A percentile compares a stretch with the other conserved stretches of the same genome.
These are phyloP conservation scores for Bruguiera sexangula DNA, from an alignment of 345 rosid species.

Conservation along the genomic window DNA sequence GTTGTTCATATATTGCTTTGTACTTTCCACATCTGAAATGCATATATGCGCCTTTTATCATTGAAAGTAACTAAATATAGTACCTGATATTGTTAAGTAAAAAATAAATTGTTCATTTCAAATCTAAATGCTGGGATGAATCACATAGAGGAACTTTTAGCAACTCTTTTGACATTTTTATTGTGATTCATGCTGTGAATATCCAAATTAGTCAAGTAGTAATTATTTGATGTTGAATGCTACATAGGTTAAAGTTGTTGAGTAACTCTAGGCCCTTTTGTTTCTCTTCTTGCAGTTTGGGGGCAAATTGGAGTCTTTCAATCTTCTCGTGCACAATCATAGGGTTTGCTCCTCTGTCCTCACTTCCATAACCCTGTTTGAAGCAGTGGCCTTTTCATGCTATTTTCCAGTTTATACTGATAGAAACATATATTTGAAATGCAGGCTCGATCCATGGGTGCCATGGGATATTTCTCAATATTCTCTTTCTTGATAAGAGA, in stretches of 20 bases:
- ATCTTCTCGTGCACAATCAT: conserved; percentile 78
- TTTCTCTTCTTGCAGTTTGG: conserved; percentile 44
- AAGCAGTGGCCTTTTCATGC: conserved; percentile 16
- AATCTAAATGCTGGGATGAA: no score
- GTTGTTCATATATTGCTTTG: no score
- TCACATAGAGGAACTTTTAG: no score
- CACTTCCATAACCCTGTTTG: conserved; percentile 10
- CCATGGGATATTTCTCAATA: conserved; percentile 73
- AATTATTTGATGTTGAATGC: no score
- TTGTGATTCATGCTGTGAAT: background rate
- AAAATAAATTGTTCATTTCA: no score
- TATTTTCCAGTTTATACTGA: background rate
- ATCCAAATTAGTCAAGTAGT: no score
- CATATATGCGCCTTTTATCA: no score
- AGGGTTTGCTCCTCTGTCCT: conserved; percentile 32
- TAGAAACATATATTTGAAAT: conserved; percentile 15
- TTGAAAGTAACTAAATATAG: no score
- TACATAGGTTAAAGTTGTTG: background rate
- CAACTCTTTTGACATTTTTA: background rate
- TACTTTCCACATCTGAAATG: no score
- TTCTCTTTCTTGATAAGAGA: conserved; percentile 86
- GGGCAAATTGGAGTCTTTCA: conserved; percentile 67
- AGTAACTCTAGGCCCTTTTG: conserved; percentile 12
- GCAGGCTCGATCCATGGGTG: conserved; percentile 78
- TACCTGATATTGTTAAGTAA: no score